Evolutionary conservation across 192 early-diverging fungal species (phyloP).

Genomic region (Coemansia sp.): DNA sequence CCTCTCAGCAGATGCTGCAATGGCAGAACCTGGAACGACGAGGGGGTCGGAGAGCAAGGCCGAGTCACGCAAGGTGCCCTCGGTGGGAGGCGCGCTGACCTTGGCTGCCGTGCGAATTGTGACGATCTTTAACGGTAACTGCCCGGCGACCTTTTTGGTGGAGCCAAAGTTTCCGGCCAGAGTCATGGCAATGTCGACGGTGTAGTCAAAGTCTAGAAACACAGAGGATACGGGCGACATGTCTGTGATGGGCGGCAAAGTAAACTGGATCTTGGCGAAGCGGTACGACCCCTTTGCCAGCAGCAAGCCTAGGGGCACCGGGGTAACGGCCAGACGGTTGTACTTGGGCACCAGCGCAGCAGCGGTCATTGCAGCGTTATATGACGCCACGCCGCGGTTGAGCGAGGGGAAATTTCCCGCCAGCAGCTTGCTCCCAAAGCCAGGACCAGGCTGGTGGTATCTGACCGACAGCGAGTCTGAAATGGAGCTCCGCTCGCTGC

Average conservation of each 20-base stretch:
- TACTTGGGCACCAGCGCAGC: slow-evolving; percentile 11
- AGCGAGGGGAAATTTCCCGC: slow-evolving; percentile 20
- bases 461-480: slow-evolving; percentile 44
- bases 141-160: slow-evolving; percentile 20
- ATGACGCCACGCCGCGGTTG: slow-evolving; percentile 16
- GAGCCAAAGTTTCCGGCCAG: slow-evolving; percentile 50
- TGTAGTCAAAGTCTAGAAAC: slow-evolving; percentile 52
- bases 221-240: slow-evolving; percentile 52
- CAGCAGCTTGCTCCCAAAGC: slow-evolving; percentile 9
- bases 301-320: slow-evolving; percentile 37
- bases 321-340: slow-evolving; percentile 16
- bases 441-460: slow-evolving; percentile 26
- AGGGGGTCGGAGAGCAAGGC: not conserved
- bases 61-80: not conserved
- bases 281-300: slow-evolving; percentile 47
- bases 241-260: slow-evolving; percentile 31
- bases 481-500: slow-evolving; percentile 48
- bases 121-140: slow-evolving; percentile 45
- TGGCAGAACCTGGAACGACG: not conserved
- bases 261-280: slow-evolving; percentile 51
- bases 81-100: not conserved
- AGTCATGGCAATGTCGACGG: slow-evolving; percentile 41
- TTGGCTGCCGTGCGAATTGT: slow-evolving; percentile 33
- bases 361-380: not conserved
- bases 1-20: not conserved